Evolutionary conservation across 2,329 filamentous ascomycete species (phyloP), one percentile per base, ranked within the genome.

Genomic region (Fusarium sublunatum): DNA sequence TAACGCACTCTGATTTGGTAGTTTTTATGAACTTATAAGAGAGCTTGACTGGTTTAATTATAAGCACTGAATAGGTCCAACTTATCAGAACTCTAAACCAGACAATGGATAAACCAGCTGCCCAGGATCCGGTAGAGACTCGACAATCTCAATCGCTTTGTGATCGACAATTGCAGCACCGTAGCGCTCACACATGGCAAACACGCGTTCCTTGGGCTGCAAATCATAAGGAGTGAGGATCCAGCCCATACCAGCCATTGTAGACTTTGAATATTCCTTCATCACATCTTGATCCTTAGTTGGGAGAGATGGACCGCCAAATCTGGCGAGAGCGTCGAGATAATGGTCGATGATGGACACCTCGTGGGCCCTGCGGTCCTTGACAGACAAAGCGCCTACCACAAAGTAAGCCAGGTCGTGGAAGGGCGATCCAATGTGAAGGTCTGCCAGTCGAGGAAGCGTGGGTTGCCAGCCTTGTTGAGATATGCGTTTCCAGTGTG

Each of bases 351-450:
- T 34, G 2, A 57, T 25, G 4, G 15, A 12, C 5, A 47, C 8
- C 22, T 57, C 47, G 6, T 47, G 5, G 0, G 9, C 11, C 7
- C 40, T 45, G 2, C 56, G 52, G 19, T 60, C 54, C 13, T 51
- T 36, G 5, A 61, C 40, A 0, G 46, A 50, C 9, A 66, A 10
- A 4, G 58, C 47, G 2, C 53, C 53, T 2, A 51, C 32, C 1
- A 65, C 26, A 5, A 53, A 63, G 11, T 65, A 66, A 1, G 50
- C 25, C 13, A 66, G 25, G 22, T 64, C 58, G 13, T 64, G 64
- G 7, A 66, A 47, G 1, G 54, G 52, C 0, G 64, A 60, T 3
- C 63, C 52, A 19, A 43, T 46, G 19, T 63, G 42, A 60, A 47
- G 2, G 42, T 52, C 13, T 60, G 55, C 61, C 52, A 65, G 31